phyloP scores from a whole-genome alignment of 164 flowering plant genomes.

The Pachysandra terminalis region DNA sequence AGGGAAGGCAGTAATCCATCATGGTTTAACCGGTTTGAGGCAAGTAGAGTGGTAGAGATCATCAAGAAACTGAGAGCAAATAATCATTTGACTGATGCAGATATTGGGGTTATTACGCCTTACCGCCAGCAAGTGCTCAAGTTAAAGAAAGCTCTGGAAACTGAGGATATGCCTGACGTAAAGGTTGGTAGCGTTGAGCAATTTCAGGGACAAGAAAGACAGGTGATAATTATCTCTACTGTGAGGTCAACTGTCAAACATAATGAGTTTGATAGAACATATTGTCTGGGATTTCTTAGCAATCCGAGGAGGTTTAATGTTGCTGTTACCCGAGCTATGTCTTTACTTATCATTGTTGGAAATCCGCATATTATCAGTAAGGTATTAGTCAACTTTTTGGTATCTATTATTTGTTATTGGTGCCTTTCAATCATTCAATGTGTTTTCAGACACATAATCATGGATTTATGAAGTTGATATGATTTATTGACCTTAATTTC shows the following conservation, averaged over 20 bases:
- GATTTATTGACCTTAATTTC: no score
- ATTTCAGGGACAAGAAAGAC: constrained; percentile 91
- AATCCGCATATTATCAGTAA: constrained; percentile 86
- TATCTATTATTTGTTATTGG: not conserved
- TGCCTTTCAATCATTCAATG: not conserved
- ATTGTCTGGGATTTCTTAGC: constrained; percentile 84
- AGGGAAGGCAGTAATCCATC: constrained; percentile 96
- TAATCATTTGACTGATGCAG: constrained; percentile 37
- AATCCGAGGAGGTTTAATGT: constrained; percentile 96
- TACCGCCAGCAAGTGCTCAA: constrained; percentile 88
- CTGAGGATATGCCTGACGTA: constrained; percentile 36
- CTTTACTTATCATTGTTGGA: constrained; percentile 75
- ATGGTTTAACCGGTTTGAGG: constrained; percentile 95
- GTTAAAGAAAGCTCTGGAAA: constrained; percentile 60
- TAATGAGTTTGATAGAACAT: constrained; percentile 66
- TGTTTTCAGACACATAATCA: not conserved
- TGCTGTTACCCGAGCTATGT: constrained; percentile 83
- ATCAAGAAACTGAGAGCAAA: constrained; percentile 36
- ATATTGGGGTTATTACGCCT: constrained; percentile 92
- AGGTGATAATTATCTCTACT: constrained; percentile 83
- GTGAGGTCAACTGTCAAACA: constrained; percentile 90
- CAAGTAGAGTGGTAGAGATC: constrained; percentile 79
- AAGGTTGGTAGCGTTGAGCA: constrained; percentile 98
- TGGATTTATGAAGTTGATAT: not conserved
- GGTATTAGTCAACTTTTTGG: constrained; percentile 38